Conservation (phyloP, 305 asterid species). For the Fraxinus ornus region DNA sequence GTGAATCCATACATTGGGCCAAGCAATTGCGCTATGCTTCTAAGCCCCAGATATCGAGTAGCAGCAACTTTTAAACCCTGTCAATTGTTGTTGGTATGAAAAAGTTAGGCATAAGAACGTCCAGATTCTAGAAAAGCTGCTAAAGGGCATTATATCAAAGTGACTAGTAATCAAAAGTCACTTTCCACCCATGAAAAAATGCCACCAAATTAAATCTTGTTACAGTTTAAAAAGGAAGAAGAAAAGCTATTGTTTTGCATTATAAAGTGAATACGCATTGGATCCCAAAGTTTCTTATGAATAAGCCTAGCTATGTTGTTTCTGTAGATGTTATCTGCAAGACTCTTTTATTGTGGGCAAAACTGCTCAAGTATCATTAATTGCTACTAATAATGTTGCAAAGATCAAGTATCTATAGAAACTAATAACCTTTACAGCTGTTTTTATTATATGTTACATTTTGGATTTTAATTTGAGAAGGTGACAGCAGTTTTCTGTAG, state of each 20-base stretch:
- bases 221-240: not conserved
- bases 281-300: not conserved
- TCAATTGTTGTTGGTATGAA: constrained; percentile 28
- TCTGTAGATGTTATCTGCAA: not conserved
- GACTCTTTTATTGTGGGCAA: not conserved
- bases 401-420: not conserved
- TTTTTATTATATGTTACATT: not conserved
- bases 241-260: not conserved
- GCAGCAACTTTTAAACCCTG: constrained; percentile 91
- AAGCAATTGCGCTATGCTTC: constrained; percentile 61
- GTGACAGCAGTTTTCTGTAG: not conserved
- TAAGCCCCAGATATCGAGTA: constrained; percentile 71
- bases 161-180: not conserved
- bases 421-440: not conserved
- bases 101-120: constrained; percentile 6
- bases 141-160: constrained; percentile 5
- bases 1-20: constrained; percentile 76
- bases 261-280: not conserved
- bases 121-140: constrained; percentile 2
- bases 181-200: not conserved
- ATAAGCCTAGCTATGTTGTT: not conserved
- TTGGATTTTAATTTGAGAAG: not conserved
- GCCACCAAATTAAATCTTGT: not conserved
- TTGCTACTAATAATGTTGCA: not conserved
- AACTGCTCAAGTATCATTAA: not conserved